These are phyloP conservation scores for Elongisporangium anandrum DNA, from an alignment of 352 stramenopile genomes.

Conservation along the genomic window DNA sequence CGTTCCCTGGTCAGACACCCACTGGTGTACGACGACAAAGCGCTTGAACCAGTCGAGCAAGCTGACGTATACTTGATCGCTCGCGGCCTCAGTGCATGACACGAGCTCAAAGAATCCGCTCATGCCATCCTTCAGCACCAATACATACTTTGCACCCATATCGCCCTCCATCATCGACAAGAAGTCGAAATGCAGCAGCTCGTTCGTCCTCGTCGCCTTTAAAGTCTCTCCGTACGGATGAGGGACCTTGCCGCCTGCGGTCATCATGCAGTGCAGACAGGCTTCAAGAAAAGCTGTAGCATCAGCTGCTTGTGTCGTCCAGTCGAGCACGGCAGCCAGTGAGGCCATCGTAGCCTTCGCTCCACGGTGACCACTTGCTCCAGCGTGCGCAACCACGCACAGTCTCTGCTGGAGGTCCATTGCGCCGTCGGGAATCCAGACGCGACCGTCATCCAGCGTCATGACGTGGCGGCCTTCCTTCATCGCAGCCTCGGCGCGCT, in stretches of 20 bases:
- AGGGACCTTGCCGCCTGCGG: background rate
- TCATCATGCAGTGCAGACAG: conserved; percentile 17
- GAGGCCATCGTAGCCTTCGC: conserved; percentile 8
- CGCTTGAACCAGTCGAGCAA: background rate
- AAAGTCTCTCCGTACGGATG: conserved; percentile 16
- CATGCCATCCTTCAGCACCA: conserved; percentile 30
- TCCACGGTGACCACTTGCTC: conserved; percentile 17
- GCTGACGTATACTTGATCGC: too few species aligned
- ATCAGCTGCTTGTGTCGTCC: conserved; percentile 6
- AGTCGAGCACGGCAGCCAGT: conserved; percentile 9
- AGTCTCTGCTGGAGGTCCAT: conserved; percentile 11
- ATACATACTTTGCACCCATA: conserved; percentile 15
- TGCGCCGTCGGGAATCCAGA: too few species aligned
- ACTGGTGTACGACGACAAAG: conserved; percentile 3
- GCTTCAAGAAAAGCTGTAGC: conserved; percentile 8
- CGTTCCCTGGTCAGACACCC: conserved; percentile 16
- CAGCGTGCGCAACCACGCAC: conserved; percentile 21
- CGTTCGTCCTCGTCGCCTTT: conserved; percentile 22
- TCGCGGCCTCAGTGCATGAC: conserved; percentile 3
- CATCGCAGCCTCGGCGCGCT: too few species aligned
- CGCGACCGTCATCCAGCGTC: background rate
- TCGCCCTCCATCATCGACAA: conserved; percentile 11
- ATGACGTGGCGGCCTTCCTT: too few species aligned
- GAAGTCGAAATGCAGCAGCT: conserved; percentile 36
- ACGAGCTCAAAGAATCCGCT: conserved; percentile 18